Evolutionary conservation across 495 filamentous ascomycete genomes (phyloP).

Genomic region (Bathelium albidoporum): DNA sequence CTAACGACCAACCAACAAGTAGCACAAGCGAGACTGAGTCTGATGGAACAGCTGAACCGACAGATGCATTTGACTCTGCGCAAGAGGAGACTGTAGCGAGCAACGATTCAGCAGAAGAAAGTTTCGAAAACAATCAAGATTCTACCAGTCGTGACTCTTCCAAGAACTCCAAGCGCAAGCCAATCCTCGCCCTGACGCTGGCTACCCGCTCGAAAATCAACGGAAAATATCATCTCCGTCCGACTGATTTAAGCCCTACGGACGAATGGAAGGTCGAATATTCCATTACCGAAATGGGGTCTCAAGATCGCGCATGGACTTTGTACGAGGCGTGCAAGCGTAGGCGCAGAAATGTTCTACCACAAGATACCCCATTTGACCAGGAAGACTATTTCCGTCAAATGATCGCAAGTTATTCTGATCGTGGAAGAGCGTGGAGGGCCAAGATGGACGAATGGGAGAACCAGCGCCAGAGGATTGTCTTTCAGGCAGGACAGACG

Average conservation of each 20-base stretch:
- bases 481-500: constrained; percentile 11
- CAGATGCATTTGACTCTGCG: not conserved
- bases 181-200: constrained; percentile 55
- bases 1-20: not conserved
- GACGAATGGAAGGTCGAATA: constrained; percentile 74
- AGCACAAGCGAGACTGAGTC: not conserved
- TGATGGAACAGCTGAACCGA: not conserved
- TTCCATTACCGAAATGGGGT: constrained; percentile 47
- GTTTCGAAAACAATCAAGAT: constrained; percentile 9
- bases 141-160: constrained; percentile 7
- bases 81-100: constrained; percentile 13
- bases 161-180: constrained; percentile 8
- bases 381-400: constrained; percentile 1
- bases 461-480: constrained; percentile 15
- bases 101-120: constrained; percentile 19
- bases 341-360: constrained; percentile 42
- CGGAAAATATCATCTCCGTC: constrained; percentile 50
- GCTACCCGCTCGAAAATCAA: constrained; percentile 66
- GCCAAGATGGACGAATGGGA: constrained; percentile 41
- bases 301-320: constrained; percentile 22
- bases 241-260: constrained; percentile 34
- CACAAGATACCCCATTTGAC: constrained; percentile 28
- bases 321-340: constrained; percentile 42
- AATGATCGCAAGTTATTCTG: constrained; percentile 20
- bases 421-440: constrained; percentile 40